Conservation (phyloP, 768 basidiomycete species). For the Tremella mesenterica region DNA sequence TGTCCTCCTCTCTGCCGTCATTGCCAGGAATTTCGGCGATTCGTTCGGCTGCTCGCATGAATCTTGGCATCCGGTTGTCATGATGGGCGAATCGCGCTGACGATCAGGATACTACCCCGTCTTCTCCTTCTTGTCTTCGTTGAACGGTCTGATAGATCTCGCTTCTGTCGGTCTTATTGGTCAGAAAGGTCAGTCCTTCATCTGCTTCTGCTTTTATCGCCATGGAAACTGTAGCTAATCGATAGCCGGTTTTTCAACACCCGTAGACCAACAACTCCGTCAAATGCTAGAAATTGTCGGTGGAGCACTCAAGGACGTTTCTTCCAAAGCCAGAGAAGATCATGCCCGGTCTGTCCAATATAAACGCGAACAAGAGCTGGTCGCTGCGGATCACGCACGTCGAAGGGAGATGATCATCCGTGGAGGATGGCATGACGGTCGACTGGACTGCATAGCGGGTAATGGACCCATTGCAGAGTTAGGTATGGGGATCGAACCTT, state of each 20-base stretch:
- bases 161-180: constrained; percentile 90
- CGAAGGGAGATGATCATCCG: constrained; percentile 49
- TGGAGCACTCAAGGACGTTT: constrained; percentile 59
- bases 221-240: neutral
- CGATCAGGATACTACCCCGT: constrained; percentile 58
- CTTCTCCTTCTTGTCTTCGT: constrained; percentile 72
- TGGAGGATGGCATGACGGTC: constrained; percentile 78
- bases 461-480: constrained; percentile 80
- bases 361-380: constrained; percentile 45
- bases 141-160: constrained; percentile 79
- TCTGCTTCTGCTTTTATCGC: neutral
- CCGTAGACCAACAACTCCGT: constrained; percentile 71
- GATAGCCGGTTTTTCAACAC: constrained; percentile 70
- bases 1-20: no score
- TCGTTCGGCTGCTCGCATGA: no score
- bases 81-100: constrained; percentile 2
- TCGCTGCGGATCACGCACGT: constrained; percentile 45
- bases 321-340: constrained; percentile 47
- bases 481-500: constrained; percentile 67
- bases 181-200: constrained; percentile 69
- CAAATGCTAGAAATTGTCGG: constrained; percentile 73
- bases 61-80: no score
- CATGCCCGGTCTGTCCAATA: constrained; percentile 41
- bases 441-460: constrained; percentile 74
- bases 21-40: no score